Evolutionary conservation across 495 filamentous ascomycete genomes (phyloP).

Genomic region (Saxispiralis lemnorum): DNA sequence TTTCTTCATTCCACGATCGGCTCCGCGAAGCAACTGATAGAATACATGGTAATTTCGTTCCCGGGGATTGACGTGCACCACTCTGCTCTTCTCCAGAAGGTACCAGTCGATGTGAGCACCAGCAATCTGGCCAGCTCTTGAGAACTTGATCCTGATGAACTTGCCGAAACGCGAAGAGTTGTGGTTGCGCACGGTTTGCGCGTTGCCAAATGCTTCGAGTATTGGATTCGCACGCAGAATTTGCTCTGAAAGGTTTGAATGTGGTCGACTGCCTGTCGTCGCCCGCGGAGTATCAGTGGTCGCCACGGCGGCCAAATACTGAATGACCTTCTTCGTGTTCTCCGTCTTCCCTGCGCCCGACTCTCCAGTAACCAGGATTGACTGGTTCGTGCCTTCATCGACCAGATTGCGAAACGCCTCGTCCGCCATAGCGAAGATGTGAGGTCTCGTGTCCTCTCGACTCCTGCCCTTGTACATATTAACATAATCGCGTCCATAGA

Average conservation of each 20-base stretch:
- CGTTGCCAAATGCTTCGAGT: conserved; percentile 94
- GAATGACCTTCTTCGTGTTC: conserved; percentile 99
- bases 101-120: conserved; percentile 99
- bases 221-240: conserved; percentile 95
- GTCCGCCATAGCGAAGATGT: conserved; percentile 98
- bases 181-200: conserved; percentile 93
- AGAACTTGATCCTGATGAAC: conserved; percentile 96
- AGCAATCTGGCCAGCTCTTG: conserved; percentile 72
- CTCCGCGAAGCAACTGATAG: conserved; percentile 83
- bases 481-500: conserved; percentile 92
- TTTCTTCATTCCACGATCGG: conserved; percentile 50
- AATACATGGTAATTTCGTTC: conserved; percentile 97
- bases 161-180: conserved; percentile 98
- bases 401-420: conserved; percentile 90
- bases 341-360: conserved; percentile 98
- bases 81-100: conserved; percentile 86
- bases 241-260: conserved; percentile 86
- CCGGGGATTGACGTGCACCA: conserved; percentile 66
- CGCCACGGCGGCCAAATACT: conserved; percentile 90
- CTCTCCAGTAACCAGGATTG: conserved; percentile 94
- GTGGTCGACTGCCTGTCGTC: conserved; percentile 42
- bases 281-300: conserved; percentile 53
- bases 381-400: conserved; percentile 89
- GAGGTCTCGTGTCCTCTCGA: conserved; percentile 85
- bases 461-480: conserved; percentile 87